Evolutionary conservation across 2,329 filamentous ascomycete species (phyloP).

Genomic region (Apiospora koreana): DNA sequence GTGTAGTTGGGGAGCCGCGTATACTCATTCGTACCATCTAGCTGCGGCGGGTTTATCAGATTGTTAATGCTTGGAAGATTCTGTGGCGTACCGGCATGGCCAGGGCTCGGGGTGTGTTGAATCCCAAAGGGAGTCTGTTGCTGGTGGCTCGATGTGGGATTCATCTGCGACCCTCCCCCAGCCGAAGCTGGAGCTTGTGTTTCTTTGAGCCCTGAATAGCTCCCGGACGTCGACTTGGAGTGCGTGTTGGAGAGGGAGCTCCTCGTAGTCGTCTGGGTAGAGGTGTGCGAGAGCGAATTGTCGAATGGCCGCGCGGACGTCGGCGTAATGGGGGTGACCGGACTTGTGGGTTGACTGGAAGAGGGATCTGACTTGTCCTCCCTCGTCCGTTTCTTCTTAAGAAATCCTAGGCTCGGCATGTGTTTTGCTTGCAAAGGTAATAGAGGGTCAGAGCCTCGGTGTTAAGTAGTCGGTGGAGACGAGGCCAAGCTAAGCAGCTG

Average conservation of each 20-base stretch:
- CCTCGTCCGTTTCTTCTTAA: constrained; percentile 99
- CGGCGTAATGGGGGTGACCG: constrained; percentile 60
- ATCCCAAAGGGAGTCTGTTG: constrained; percentile 41
- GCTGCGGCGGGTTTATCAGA: constrained; percentile 70
- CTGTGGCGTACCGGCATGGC: constrained; percentile 45
- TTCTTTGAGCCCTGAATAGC: constrained; percentile 21
- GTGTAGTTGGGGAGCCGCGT: background rate
- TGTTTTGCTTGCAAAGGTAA: background rate
- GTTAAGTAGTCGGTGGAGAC: constrained; percentile 3
- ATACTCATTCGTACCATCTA: constrained; percentile 29
- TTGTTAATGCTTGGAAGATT: constrained; percentile 82
- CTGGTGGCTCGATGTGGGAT: constrained; percentile 29
- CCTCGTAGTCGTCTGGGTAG: constrained; percentile 25
- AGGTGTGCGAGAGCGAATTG: constrained; percentile 39
- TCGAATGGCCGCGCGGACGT: constrained; percentile 55
- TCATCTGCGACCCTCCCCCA: constrained; percentile 34
- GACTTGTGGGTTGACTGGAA: constrained; percentile 65
- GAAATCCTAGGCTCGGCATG: constrained; percentile 94
- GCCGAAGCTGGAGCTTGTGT: constrained; percentile 29
- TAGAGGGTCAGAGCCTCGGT: constrained; percentile 3
- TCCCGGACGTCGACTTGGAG: constrained; percentile 10
- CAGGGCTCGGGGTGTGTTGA: constrained; percentile 40
- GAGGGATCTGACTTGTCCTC: constrained; percentile 75
- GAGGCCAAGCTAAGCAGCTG: constrained; percentile 4
- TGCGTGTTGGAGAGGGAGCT: constrained; percentile 23